A percentile compares a stretch with the other conserved stretches of the same genome.
phyloP scores from a whole-genome alignment of 140 eudicot species.

The Erigeron philadelphicus region DNA sequence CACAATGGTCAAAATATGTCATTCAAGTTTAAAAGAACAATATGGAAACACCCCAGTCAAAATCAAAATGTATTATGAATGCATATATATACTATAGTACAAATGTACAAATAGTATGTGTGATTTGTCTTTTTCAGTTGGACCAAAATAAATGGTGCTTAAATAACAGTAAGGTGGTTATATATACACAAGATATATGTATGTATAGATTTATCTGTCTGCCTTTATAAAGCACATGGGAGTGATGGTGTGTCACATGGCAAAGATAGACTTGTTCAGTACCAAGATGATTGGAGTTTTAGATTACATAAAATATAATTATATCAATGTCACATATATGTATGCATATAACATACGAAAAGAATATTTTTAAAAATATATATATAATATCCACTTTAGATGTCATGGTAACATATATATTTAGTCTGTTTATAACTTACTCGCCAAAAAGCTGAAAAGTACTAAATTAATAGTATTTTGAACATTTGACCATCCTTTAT shows the following conservation, averaged over 20 bases:
- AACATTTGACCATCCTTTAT: no score
- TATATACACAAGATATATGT: no score
- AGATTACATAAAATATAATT: constrained; percentile 21
- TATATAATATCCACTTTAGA: background rate
- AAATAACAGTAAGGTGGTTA: background rate
- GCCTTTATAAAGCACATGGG: constrained; percentile 34
- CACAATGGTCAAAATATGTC: constrained; percentile 11
- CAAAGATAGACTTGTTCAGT: constrained; percentile 26
- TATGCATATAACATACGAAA: constrained; percentile 29
- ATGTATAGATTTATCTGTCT: constrained; percentile 11
- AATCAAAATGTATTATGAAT: background rate
- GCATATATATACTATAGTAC: background rate
- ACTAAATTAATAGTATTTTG: no score
- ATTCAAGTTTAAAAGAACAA: constrained; percentile 13
- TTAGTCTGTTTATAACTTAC: constrained; percentile 8
- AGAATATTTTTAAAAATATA: constrained; percentile 17
- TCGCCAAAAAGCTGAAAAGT: background rate
- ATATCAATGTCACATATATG: constrained; percentile 38
- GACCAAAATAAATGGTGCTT: constrained; percentile 17
- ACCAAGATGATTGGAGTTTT: constrained; percentile 29
- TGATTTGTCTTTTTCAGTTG: constrained; percentile 19
- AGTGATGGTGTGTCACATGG: constrained; percentile 33
- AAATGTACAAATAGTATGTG: constrained; percentile 3
- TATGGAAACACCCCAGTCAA: constrained; percentile 1
- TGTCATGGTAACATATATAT: no score